These are phyloP conservation scores for Blastobotrys capitulatus DNA, from an alignment of 1,139 yeast genomes.

Conservation along the genomic window DNA sequence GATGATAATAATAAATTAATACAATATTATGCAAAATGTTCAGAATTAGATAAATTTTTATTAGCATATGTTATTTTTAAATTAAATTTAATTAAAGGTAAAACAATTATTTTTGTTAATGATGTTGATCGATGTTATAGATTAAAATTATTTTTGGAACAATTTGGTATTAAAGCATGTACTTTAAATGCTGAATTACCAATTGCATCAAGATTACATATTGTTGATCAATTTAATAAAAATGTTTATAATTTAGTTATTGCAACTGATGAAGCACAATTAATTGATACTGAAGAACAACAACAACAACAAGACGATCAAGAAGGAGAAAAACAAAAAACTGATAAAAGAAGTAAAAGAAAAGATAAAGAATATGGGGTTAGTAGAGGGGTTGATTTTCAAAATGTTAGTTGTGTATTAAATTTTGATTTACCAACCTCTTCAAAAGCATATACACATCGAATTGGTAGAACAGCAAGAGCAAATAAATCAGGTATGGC, in stretches of 20 bases:
- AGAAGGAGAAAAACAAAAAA: slow-evolving; percentile 2
- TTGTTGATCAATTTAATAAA: slow-evolving; percentile 91
- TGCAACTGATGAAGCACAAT: slow-evolving; percentile 76
- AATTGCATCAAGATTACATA: slow-evolving; percentile 85
- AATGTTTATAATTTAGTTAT: slow-evolving; percentile 80
- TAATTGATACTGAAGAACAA: slow-evolving; percentile 19
- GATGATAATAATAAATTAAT: slow-evolving; percentile 51
- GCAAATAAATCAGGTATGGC: slow-evolving; percentile 97
- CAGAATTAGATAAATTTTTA: slow-evolving; percentile 88
- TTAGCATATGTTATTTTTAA: slow-evolving; percentile 89
- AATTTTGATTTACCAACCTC: slow-evolving; percentile 93
- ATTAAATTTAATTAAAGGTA: slow-evolving; percentile 82
- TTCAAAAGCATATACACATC: slow-evolving; percentile 84
- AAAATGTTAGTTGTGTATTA: slow-evolving; percentile 91
- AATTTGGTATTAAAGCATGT: slow-evolving; percentile 87
- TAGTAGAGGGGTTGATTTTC: slow-evolving; percentile 95
- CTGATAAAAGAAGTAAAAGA: slow-evolving; percentile 23
- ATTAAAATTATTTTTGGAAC: slow-evolving; percentile 83
- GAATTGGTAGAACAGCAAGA: slow-evolving; percentile 97
- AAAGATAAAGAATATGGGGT: slow-evolving; percentile 73
- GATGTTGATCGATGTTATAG: slow-evolving; percentile 94
- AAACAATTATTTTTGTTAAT: slow-evolving; percentile 85
- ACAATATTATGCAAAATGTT: slow-evolving; percentile 82
- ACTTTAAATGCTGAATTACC: slow-evolving; percentile 92
- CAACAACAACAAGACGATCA: neutral